A percentile compares a stretch with the other conserved stretches of the same genome.
These are phyloP conservation scores for Neonectria punicea DNA, from an alignment of 2,329 filamentous ascomycete genomes.

Conservation along the genomic window DNA sequence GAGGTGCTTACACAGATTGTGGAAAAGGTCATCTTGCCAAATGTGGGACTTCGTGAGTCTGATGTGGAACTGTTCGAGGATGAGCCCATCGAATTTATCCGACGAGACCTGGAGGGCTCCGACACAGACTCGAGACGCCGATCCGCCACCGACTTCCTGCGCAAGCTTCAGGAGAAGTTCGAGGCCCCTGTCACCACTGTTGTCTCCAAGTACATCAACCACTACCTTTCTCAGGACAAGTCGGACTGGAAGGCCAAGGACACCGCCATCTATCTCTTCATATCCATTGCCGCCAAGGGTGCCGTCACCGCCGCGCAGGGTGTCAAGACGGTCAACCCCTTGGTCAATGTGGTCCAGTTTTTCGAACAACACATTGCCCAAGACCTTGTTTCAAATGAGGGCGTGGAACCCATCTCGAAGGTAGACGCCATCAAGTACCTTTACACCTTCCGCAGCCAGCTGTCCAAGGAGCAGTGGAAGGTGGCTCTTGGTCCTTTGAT, in stretches of 20 bases:
- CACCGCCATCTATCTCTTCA: constrained; percentile 96
- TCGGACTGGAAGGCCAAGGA: constrained; percentile 97
- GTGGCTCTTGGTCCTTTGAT: constrained; percentile 89
- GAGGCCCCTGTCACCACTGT: constrained; percentile 85
- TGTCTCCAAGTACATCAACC: constrained; percentile 87
- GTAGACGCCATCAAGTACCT: constrained; percentile 99
- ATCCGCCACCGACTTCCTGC: constrained; percentile 93
- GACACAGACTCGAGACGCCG: constrained; percentile 93
- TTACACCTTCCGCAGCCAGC: constrained; percentile 94
- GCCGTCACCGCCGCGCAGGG: constrained; percentile 87
- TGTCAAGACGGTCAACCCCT: constrained; percentile 88
- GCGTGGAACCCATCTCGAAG: constrained; percentile 86
- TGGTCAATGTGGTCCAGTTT: constrained; percentile 91
- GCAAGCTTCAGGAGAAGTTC: constrained; percentile 89
- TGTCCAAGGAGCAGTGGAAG: constrained; percentile 92
- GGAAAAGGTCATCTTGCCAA: constrained; percentile 95
- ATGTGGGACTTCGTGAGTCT: constrained; percentile 89
- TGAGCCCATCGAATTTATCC: constrained; percentile 98
- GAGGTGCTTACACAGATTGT: constrained; percentile 85
- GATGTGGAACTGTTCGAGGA: constrained; percentile 98
- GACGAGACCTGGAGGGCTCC: constrained; percentile 92
- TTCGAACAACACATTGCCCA: constrained; percentile 92
- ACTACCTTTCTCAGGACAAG: constrained; percentile 84
- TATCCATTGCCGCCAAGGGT: constrained; percentile 93
- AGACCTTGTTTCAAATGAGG: constrained; percentile 79